These are phyloP conservation scores for Parietaria judaica DNA, from an alignment of 306 rosid species.

Conservation along the genomic window DNA sequence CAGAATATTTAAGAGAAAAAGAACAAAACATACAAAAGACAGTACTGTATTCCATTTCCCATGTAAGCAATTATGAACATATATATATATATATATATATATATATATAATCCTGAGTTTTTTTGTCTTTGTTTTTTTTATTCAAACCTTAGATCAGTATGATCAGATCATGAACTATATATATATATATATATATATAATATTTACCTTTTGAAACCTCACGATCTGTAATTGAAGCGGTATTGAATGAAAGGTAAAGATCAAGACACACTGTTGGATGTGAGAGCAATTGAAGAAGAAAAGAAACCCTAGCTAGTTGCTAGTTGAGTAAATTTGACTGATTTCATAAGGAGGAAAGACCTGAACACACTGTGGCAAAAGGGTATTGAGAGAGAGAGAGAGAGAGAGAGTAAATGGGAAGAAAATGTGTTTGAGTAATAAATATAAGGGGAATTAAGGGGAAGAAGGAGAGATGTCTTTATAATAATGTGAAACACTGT, in stretches of 20 bases:
- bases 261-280: slow-evolving; percentile 31
- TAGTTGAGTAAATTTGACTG: slow-evolving; percentile 5
- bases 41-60: background rate
- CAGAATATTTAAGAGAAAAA: background rate
- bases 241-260: slow-evolving; percentile 2
- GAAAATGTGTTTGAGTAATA: slow-evolving; percentile 10
- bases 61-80: no score
- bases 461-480: slow-evolving; percentile 15
- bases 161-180: background rate
- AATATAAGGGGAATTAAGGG: slow-evolving; percentile 11
- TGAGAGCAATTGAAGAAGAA: slow-evolving; percentile 28
- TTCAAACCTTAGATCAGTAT: background rate
- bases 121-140: no score
- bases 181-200: background rate
- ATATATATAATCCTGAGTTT: no score
- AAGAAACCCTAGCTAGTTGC: slow-evolving; percentile 52
- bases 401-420: slow-evolving; percentile 17
- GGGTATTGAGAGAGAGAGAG: slow-evolving; percentile 19
- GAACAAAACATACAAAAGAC: background rate
- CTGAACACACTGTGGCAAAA: slow-evolving; percentile 41
- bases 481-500: slow-evolving; percentile 28
- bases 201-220: slow-evolving; percentile 21
- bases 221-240: slow-evolving; percentile 26
- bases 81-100: background rate
- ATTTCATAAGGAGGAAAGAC: slow-evolving; percentile 16